phyloP scores from a whole-genome alignment of 1,139 yeast species.

The Schizosaccharomyces versatilis region DNA sequence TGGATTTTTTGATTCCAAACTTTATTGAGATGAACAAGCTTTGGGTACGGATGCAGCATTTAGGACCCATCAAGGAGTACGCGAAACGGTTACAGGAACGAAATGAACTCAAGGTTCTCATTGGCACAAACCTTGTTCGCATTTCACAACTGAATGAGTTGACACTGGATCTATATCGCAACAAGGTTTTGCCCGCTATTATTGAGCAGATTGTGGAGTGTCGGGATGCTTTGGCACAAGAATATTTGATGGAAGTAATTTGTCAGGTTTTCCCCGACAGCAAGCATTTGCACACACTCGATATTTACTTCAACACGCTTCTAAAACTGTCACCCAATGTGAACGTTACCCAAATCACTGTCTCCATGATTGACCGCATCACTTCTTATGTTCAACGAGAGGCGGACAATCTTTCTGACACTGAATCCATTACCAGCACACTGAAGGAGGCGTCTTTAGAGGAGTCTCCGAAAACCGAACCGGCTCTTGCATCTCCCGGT shows the following conservation, averaged over 20 bases:
- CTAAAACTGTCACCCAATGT: constrained; percentile 49
- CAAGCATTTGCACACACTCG: constrained; percentile 60
- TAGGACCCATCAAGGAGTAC: constrained; percentile 75
- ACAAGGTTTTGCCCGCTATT: constrained; percentile 48
- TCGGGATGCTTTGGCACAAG: constrained; percentile 77
- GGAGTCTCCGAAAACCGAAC: constrained; percentile 6
- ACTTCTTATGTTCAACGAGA: constrained; percentile 30
- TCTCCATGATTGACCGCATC: constrained; percentile 52
- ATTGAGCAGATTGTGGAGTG: constrained; percentile 86
- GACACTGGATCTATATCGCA: constrained; percentile 38
- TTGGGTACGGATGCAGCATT: constrained; percentile 92
- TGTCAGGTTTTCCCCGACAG: constrained; percentile 90
- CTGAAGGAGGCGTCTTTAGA: constrained; percentile 6
- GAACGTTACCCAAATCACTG: constrained; percentile 41
- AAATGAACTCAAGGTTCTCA: constrained; percentile 69
- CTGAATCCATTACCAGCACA: background rate
- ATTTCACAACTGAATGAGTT: constrained; percentile 70
- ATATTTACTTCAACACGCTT: constrained; percentile 41
- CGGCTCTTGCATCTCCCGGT: constrained; percentile 6
- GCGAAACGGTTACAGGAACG: constrained; percentile 57
- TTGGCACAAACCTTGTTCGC: constrained; percentile 79
- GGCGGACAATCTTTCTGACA: constrained; percentile 9
- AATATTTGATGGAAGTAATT: constrained; percentile 67
- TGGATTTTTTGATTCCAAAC: constrained; percentile 56
- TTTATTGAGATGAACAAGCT: constrained; percentile 93